Conservation (phyloP, 2,329 filamentous ascomycete genomes). For the Ascomycota sp. region DNA sequence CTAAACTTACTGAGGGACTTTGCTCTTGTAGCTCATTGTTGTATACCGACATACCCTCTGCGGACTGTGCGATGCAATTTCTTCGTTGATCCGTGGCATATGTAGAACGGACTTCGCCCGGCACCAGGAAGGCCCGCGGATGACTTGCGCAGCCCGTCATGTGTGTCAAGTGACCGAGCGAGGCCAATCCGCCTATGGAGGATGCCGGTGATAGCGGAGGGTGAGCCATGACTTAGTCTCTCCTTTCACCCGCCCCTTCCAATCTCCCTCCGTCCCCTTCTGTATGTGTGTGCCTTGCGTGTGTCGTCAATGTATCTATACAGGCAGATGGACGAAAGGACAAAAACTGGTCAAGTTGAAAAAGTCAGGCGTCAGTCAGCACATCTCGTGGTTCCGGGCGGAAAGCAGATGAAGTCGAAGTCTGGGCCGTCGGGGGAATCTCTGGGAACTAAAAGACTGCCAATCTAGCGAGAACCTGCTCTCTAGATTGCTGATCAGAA, state of each 20-base stretch:
- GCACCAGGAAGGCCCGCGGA: neutral
- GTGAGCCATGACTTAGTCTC: slow-evolving; percentile 11
- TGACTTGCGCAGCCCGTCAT: neutral
- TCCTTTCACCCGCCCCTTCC: too few species aligned
- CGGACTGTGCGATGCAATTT: neutral
- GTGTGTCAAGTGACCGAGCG: neutral
- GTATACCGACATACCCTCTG: neutral
- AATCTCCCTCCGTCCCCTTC: too few species aligned
- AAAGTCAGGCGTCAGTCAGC: too few species aligned
- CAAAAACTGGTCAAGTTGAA: too few species aligned
- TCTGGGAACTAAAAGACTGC: too few species aligned
- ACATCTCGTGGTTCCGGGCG: too few species aligned
- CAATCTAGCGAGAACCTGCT: slow-evolving; percentile 2
- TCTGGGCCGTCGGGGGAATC: too few species aligned
- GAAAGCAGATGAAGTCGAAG: too few species aligned
- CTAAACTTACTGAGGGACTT: neutral
- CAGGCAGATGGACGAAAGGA: too few species aligned
- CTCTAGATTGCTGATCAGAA: neutral
- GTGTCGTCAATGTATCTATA: too few species aligned
- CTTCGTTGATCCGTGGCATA: neutral
- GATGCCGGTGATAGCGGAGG: slow-evolving; percentile 23
- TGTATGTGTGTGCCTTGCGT: too few species aligned
- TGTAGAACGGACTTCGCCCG: neutral
- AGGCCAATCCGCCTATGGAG: slow-evolving; percentile 8
- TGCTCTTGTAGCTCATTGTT: neutral